Percentiles rank a stretch among this genome's conserved stretches.
phyloP scores from a whole-genome alignment of 2,329 filamentous ascomycete genomes.

The Talaromyces amestolkiae region DNA sequence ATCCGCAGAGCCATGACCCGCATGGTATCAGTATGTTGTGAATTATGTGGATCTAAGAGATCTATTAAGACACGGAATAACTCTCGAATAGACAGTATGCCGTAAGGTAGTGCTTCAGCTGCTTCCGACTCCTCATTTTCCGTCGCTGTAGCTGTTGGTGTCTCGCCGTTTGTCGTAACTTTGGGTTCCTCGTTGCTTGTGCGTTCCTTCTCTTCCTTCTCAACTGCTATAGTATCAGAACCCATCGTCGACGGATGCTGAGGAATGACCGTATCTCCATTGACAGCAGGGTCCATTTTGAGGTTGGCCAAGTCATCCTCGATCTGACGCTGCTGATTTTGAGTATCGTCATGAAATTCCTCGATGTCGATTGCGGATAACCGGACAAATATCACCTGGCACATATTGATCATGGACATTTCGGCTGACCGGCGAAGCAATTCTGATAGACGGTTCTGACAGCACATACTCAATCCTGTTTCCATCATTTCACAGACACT shows the following conservation, averaged over 20 bases:
- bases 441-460: slow-evolving; percentile 85
- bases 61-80: slow-evolving; percentile 92
- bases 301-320: slow-evolving; percentile 70
- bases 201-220: slow-evolving; percentile 30
- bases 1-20: slow-evolving; percentile 96
- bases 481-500: slow-evolving; percentile 99
- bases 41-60: slow-evolving; percentile 88
- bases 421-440: slow-evolving; percentile 87
- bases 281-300: slow-evolving; percentile 77
- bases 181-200: slow-evolving; percentile 36
- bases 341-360: slow-evolving; percentile 62
- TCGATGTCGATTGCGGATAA: slow-evolving; percentile 79
- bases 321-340: slow-evolving; percentile 56
- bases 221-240: slow-evolving; percentile 33
- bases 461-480: slow-evolving; percentile 94
- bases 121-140: slow-evolving; percentile 45
- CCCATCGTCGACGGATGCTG: slow-evolving; percentile 46
- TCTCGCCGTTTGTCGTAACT: slow-evolving; percentile 32
- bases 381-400: slow-evolving; percentile 94
- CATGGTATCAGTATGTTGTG: slow-evolving; percentile 89
- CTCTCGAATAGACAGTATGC: slow-evolving; percentile 88
- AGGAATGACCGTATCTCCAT: slow-evolving; percentile 61
- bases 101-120: slow-evolving; percentile 76
- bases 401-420: slow-evolving; percentile 98
- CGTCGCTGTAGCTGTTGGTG: slow-evolving; percentile 34